Evolutionary conservation across 179 eudicot genomes (phyloP).

Genomic region (Spinacia oleracea): DNA sequence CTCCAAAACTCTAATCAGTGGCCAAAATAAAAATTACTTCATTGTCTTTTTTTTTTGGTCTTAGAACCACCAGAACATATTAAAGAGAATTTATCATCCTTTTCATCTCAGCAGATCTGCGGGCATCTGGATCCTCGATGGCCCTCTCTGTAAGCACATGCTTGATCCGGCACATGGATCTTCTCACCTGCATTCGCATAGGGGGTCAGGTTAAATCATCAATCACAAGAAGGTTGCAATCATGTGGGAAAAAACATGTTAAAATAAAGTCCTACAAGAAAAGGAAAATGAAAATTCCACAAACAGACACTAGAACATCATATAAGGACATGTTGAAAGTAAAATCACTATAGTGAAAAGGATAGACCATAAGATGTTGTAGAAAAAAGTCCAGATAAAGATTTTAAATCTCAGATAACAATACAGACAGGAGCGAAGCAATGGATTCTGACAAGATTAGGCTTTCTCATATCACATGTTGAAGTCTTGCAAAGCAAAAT

Average conservation of each 20-base stretch:
- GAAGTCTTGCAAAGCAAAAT: no score
- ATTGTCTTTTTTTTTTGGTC: background rate
- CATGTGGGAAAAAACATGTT: background rate
- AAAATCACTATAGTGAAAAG: background rate
- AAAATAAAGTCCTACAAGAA: background rate
- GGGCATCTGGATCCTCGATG: conserved; percentile 82
- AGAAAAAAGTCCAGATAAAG: background rate
- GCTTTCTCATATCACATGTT: background rate
- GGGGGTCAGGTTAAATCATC: background rate
- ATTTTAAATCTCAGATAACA: background rate
- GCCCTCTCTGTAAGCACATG: conserved; percentile 91
- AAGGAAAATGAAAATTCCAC: background rate
- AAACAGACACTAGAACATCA: background rate
- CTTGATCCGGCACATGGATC: conserved; percentile 87
- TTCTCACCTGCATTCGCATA: conserved; percentile 57
- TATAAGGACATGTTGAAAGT: background rate
- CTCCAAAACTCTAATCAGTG: conserved; percentile 3
- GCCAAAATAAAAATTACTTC: background rate
- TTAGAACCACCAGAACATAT: background rate
- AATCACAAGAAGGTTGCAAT: background rate
- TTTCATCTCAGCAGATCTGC: conserved; percentile 84
- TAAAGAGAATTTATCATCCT: conserved; percentile 75
- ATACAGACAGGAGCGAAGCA: background rate
- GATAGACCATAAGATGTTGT: background rate
- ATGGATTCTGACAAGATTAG: background rate